phyloP scores from a whole-genome alignment of 1,284 basidiomycete species.

The Gomphus bonarii region DNA sequence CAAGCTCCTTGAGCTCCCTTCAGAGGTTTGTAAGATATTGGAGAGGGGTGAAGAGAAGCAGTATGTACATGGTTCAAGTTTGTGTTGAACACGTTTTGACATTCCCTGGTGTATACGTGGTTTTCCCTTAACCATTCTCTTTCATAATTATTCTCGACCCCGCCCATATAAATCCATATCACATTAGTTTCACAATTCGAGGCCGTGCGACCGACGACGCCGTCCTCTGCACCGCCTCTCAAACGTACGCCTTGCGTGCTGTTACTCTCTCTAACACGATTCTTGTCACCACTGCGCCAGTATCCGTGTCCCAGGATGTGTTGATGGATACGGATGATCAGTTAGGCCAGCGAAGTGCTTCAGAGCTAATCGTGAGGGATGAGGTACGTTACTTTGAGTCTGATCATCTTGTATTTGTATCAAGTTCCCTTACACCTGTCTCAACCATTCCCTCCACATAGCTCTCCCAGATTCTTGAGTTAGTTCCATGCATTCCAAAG shows the following conservation, averaged over 20 bases:
- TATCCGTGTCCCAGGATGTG: slow-evolving; percentile 18
- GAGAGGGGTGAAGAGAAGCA: slow-evolving; percentile 29
- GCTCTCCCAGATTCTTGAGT: slow-evolving; percentile 63
- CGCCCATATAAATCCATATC: background rate
- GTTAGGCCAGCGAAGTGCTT: slow-evolving; percentile 15
- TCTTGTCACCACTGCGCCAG: slow-evolving; percentile 53
- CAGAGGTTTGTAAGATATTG: slow-evolving; percentile 46
- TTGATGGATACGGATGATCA: slow-evolving; percentile 19
- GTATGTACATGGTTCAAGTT: slow-evolving; percentile 9
- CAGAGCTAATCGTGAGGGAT: slow-evolving; percentile 48
- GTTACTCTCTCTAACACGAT: slow-evolving; percentile 81
- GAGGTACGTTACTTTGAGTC: slow-evolving; percentile 28
- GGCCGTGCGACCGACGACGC: slow-evolving; percentile 76
- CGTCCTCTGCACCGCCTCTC: slow-evolving; percentile 71
- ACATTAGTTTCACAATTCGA: slow-evolving; percentile 61
- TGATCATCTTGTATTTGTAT: background rate
- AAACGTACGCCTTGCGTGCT: slow-evolving; percentile 74
- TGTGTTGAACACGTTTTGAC: background rate
- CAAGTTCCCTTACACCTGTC: background rate
- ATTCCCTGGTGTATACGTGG: background rate
- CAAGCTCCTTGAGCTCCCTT: slow-evolving; percentile 59
- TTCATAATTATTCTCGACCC: background rate
- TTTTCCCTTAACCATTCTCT: background rate
- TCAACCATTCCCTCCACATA: background rate
- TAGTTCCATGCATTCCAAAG: slow-evolving; percentile 61